Evolutionary conservation across 2,329 filamentous ascomycete genomes (phyloP), one percentile per base, ranked within the genome.

Genomic region (Ambrosiella xylebori): DNA sequence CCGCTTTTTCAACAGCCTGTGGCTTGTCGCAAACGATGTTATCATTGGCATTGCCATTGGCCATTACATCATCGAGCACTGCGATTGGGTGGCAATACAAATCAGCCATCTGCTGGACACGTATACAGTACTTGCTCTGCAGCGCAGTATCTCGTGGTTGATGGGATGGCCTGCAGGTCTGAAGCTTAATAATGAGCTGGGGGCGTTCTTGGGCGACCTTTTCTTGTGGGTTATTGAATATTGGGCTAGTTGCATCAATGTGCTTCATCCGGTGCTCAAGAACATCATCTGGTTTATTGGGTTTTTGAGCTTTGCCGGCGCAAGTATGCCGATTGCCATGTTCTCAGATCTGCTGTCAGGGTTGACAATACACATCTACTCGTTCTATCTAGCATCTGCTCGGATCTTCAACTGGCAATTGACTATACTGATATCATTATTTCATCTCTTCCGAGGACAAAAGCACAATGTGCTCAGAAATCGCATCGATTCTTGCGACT

Each of bases 211-310:
- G 11, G 93, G 93, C 62, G 91, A 97, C 66, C 73, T 98, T 2
- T 98, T 98, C 66, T 74, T 97, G 2, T 98, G 93, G 93, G 93
- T 98, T 53, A 97, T 98, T 63, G 90, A 96, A 63, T 94, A 96
- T 67, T 98, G 93, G 93, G 86, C 88, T 59, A 85, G 78, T 64
- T 93, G 84, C 65, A 87, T 96, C 66, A 78, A 81, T 59, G 78
- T 85, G 40, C 73, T 97, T 11, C 81, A 84, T 57, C 91, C 93
- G 0, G 77, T 83, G 44, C 74, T 98, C n/a, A 89, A 90, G 9
- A 80, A 82, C 61, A 78, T 98, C 60, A 87, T 98, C 64, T 93
- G 88, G 75, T 82, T 96, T 65, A 88, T 98, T 62, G 93, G 93
- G 45, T 89, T 94, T 65, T 94, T 90, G 5, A 89, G 88, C 65